Base-by-base conservation (phyloP, 2,329 filamentous ascomycete species). In the Didymella lethalis region DNA sequence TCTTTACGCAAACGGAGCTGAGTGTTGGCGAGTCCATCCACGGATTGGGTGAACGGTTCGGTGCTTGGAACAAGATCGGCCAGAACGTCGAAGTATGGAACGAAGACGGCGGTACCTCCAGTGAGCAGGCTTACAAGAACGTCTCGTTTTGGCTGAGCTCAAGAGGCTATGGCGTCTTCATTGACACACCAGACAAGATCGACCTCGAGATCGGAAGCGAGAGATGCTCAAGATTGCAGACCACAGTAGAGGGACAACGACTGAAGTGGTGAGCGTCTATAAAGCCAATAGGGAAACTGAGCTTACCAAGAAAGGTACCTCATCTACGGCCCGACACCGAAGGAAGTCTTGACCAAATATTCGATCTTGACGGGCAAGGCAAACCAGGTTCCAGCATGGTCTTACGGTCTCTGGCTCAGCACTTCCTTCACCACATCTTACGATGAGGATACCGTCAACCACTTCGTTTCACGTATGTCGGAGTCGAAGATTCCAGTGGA, bases 371-470 rank as follows among this genome's bases (percentile, higher is more conserved):
- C 89, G 0, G 90, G 90, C 1, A 83, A 83, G 46, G 84, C 90
- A 0, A 84, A 82, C 34, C 83, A 83, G 54, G 84, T 91, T 2
- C 90, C 90, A 0, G 83, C 84, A 28, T 93, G 90, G 90, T 91
- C 88, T 62, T 92, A 88, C 63, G 90, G 90, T 1, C 81, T 92
- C 8, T 92, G 90, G 90, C 81, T 93, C 20, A 91, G 87, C 54
- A 93, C 90, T 14, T 89, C 86, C 61, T 92, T 91, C 76, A 91
- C 88, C 2, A 91, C 89, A 2, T 85, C 85, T 62, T 92, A 92
- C 70, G 87, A 90, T 62, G 89, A 91, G 74, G 74, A 82, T 20
- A 91, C 89, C 0, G 89, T 91, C 26, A 86, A 81, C 45, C 81
- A 82, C 10, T 91, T 91, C 74, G 82, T 91, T 23, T 84, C 90